These are phyloP conservation scores for Ascochyta pisi DNA, from an alignment of 2,329 filamentous ascomycete genomes.

Conservation along the genomic window DNA sequence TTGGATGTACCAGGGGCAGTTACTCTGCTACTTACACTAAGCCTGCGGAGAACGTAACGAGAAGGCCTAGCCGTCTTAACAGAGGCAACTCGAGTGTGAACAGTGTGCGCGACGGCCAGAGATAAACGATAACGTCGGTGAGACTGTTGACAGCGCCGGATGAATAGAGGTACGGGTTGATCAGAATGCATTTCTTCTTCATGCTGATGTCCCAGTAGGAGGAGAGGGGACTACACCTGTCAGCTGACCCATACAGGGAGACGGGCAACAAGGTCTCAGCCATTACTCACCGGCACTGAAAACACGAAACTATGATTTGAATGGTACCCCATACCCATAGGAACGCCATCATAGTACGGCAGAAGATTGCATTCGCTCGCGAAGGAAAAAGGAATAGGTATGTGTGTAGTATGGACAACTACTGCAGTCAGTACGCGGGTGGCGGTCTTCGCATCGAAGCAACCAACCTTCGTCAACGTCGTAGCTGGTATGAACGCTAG, in stretches of 20 bases:
- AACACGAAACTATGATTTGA: not conserved
- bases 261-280: not conserved
- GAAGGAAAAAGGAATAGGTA: not conserved
- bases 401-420: not conserved
- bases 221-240: not conserved
- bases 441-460: not conserved
- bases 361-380: not conserved
- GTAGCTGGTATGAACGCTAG: not conserved
- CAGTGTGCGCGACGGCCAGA: not conserved
- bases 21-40: not conserved
- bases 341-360: not conserved
- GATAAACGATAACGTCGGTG: not conserved
- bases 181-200: not conserved
- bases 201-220: not conserved
- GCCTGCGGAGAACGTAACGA: not conserved
- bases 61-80: not conserved
- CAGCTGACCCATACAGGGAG: not conserved
- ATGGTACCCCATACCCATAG: not conserved
- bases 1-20: not conserved
- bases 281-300: not conserved
- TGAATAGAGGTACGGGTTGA: not conserved
- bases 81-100: not conserved
- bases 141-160: not conserved
- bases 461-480: not conserved
- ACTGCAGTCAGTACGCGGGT: not conserved